These are phyloP conservation scores for Plasmopara viticola DNA, from an alignment of 352 stramenopile species.

Conservation along the genomic window DNA sequence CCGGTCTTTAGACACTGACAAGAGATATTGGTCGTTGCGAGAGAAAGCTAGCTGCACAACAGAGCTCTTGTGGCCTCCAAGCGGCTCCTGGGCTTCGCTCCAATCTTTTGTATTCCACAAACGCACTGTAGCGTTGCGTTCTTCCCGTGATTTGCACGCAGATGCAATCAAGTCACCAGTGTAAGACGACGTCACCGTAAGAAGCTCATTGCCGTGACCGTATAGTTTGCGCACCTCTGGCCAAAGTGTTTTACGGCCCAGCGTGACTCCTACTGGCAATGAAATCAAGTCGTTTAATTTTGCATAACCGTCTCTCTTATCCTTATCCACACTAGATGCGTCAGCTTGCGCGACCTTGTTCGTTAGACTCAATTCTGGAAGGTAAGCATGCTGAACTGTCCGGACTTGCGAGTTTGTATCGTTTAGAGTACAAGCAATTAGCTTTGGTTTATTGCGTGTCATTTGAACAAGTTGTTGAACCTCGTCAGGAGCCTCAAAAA, in stretches of 20 bases:
- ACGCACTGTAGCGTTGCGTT: conserved; percentile 52
- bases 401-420: not conserved
- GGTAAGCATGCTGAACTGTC: conserved; percentile 48
- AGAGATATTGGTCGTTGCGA: conserved; percentile 44
- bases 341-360: conserved; percentile 42
- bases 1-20: conserved; percentile 69
- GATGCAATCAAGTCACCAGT: conserved; percentile 50
- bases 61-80: conserved; percentile 71
- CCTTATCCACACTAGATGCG: not conserved
- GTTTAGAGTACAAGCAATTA: not conserved
- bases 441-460: not conserved
- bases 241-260: conserved; percentile 67
- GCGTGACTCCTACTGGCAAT: conserved; percentile 54
- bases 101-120: conserved; percentile 61
- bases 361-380: conserved; percentile 69
- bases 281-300: conserved; percentile 12
- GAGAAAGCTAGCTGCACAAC: conserved; percentile 76
- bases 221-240: conserved; percentile 74
- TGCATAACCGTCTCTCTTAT: conserved; percentile 25
- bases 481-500: conserved; percentile 60
- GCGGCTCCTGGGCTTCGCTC: conserved; percentile 33
- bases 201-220: conserved; percentile 72
- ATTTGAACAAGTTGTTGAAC: conserved; percentile 29
- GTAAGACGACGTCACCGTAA: conserved; percentile 56
- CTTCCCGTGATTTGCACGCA: conserved; percentile 69